Percentiles rank a stretch among this genome's conserved stretches.
phyloP scores from a whole-genome alignment of 2,329 filamentous ascomycete species.

The Pseudogymnoascus sp. region DNA sequence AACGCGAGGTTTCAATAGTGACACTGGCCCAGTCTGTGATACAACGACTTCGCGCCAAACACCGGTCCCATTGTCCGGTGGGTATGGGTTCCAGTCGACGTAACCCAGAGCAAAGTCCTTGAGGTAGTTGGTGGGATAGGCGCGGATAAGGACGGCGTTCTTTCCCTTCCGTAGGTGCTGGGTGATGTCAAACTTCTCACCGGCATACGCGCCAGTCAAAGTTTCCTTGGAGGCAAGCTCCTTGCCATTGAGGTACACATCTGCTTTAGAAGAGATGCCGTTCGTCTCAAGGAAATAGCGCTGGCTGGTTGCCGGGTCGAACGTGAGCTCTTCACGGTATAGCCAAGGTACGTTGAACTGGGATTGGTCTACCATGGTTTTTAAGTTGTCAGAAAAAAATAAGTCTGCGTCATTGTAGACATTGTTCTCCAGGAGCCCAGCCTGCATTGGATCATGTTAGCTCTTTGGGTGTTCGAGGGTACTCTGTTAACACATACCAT shows the following conservation, averaged over 20 bases:
- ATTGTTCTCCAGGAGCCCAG: slow-evolving; percentile 39
- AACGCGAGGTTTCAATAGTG: slow-evolving; percentile 24
- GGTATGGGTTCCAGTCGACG: slow-evolving; percentile 55
- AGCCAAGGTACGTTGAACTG: slow-evolving; percentile 50
- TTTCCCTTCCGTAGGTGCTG: slow-evolving; percentile 28
- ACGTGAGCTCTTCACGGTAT: slow-evolving; percentile 46
- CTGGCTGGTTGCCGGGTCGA: slow-evolving; percentile 29
- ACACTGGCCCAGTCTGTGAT: slow-evolving; percentile 46
- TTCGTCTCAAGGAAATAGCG: slow-evolving; percentile 49
- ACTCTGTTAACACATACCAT: background rate
- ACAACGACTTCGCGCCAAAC: slow-evolving; percentile 53
- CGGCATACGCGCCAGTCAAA: slow-evolving; percentile 51
- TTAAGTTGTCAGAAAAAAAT: slow-evolving; percentile 48
- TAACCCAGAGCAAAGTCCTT: slow-evolving; percentile 53
- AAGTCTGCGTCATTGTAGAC: slow-evolving; percentile 45
- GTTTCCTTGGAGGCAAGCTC: slow-evolving; percentile 40
- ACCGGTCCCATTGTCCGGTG: slow-evolving; percentile 55
- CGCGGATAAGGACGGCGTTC: slow-evolving; percentile 47
- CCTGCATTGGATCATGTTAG: background rate
- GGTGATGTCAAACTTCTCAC: slow-evolving; percentile 49
- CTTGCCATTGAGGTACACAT: slow-evolving; percentile 52
- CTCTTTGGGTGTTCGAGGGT: background rate
- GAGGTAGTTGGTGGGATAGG: slow-evolving; percentile 51
- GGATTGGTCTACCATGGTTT: slow-evolving; percentile 33
- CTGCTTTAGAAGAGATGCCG: slow-evolving; percentile 52